Conservation (phyloP, 2,329 filamentous ascomycete genomes). For the Onygenales sp. region DNA sequence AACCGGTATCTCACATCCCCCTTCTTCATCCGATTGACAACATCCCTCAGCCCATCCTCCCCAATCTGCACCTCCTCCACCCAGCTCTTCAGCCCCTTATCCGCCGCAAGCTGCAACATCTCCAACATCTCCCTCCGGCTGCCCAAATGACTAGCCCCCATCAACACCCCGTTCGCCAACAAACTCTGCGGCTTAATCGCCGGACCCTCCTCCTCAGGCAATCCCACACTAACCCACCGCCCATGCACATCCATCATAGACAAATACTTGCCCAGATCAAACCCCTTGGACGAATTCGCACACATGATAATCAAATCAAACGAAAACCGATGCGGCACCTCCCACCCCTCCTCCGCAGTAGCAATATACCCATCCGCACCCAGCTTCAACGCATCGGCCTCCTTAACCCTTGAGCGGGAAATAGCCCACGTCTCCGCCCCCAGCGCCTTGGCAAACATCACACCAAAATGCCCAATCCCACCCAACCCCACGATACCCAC, state of each 20-base stretch:
- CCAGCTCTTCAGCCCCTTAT: constrained; percentile 61
- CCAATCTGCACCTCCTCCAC: constrained; percentile 62
- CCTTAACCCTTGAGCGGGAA: constrained; percentile 51
- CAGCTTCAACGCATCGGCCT: constrained; percentile 49
- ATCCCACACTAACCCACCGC: constrained; percentile 67
- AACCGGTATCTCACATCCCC: constrained; percentile 66
- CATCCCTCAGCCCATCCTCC: constrained; percentile 50
- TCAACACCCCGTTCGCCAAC: constrained; percentile 61
- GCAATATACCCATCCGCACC: constrained; percentile 53
- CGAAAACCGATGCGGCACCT: constrained; percentile 42
- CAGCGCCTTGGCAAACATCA: constrained; percentile 60
- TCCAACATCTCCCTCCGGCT: constrained; percentile 59
- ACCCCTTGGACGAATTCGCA: constrained; percentile 63
- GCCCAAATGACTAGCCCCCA: constrained; percentile 62
- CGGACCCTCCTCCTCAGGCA: constrained; percentile 67
- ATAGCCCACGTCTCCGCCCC: constrained; percentile 55
- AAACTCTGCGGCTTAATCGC: constrained; percentile 65
- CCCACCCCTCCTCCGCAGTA: constrained; percentile 50
- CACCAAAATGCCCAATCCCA: constrained; percentile 61
- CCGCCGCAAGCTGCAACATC: constrained; percentile 62
- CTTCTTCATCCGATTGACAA: constrained; percentile 57
- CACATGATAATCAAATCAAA: constrained; percentile 57
- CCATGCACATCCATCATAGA: constrained; percentile 73
- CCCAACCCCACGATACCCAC: constrained; percentile 40
- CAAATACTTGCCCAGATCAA: constrained; percentile 55